phyloP scores from a whole-genome alignment of 306 rosid genomes.

The Vicia sativa region DNA sequence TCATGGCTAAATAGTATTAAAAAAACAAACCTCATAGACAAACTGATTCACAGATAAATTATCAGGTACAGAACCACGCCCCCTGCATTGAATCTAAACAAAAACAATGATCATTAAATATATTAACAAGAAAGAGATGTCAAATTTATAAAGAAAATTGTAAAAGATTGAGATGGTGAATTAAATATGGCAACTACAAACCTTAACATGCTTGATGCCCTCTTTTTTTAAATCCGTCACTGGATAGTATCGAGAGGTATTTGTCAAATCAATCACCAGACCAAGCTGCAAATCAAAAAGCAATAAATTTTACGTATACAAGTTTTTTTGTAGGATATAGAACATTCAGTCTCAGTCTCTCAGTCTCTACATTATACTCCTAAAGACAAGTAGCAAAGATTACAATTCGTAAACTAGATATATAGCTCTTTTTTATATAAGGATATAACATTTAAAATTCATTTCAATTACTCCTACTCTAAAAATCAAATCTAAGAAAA shows the following conservation, averaged over 20 bases:
- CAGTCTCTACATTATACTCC: slow-evolving; percentile 19
- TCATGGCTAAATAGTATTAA: slow-evolving; percentile 21
- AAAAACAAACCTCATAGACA: slow-evolving; percentile 77
- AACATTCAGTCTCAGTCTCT: slow-evolving; percentile 13
- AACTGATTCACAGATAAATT: slow-evolving; percentile 83
- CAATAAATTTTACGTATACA: slow-evolving; percentile 10
- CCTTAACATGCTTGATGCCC: slow-evolving; percentile 97
- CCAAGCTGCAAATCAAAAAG: slow-evolving; percentile 80
- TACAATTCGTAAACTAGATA: slow-evolving; percentile 27
- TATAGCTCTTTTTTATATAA: not conserved
- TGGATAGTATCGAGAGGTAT: slow-evolving; percentile 87
- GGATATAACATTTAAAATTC: slow-evolving; percentile 18
- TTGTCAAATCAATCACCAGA: slow-evolving; percentile 94
- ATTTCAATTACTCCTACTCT: slow-evolving; percentile 9
- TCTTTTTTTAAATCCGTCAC: slow-evolving; percentile 84
- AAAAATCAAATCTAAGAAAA: slow-evolving; percentile 23
- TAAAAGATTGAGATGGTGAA: slow-evolving; percentile 26
- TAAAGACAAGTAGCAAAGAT: slow-evolving; percentile 6
- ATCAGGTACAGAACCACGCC: slow-evolving; percentile 95
- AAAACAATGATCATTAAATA: slow-evolving; percentile 43
- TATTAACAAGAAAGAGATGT: slow-evolving; percentile 28
- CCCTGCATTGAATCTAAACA: slow-evolving; percentile 88
- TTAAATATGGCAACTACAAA: slow-evolving; percentile 38
- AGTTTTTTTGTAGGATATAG: slow-evolving; percentile 9
- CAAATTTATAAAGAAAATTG: slow-evolving; percentile 25